Evolutionary conservation across 768 basidiomycete species (phyloP).

Genomic region (Brasilioporus rufonigricans): DNA sequence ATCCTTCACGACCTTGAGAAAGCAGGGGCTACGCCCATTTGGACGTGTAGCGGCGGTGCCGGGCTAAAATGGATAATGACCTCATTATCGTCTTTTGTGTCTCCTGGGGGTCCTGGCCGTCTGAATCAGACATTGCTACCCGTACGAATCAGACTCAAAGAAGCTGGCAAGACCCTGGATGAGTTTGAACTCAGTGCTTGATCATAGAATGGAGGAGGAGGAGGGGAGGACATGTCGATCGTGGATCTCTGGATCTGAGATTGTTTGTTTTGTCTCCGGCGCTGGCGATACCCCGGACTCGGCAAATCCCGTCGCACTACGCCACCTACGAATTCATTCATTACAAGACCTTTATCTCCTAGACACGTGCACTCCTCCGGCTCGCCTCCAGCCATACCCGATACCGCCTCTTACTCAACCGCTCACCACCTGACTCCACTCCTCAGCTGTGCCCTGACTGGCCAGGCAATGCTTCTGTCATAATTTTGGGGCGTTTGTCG

Average conservation of each 20-base stretch:
- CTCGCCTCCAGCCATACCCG: constrained; percentile 13
- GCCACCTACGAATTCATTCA: background rate
- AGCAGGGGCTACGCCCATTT: constrained; percentile 9
- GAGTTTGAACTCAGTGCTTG: background rate
- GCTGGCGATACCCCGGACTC: constrained; percentile 32
- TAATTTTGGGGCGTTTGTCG: background rate
- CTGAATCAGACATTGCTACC: background rate
- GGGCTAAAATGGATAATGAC: background rate
- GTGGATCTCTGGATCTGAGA: constrained; percentile 30
- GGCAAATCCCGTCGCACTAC: constrained; percentile 24
- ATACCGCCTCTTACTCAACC: constrained; percentile 6
- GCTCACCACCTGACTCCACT: background rate
- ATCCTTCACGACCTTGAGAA: constrained; percentile 6
- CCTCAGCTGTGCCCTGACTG: background rate
- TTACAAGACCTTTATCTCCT: background rate
- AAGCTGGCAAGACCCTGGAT: background rate
- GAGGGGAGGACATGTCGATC: constrained; percentile 8
- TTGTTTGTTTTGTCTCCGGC: constrained; percentile 32
- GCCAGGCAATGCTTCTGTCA: background rate
- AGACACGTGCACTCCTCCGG: constrained; percentile 5
- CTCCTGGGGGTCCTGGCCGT: background rate
- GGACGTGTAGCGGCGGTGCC: constrained; percentile 18
- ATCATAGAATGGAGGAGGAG: constrained; percentile 1
- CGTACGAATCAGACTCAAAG: background rate
- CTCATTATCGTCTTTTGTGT: background rate